Conservation (phyloP, 225 moss, liverwort and hornwort species). For the Antitrichia curtipendula region DNA sequence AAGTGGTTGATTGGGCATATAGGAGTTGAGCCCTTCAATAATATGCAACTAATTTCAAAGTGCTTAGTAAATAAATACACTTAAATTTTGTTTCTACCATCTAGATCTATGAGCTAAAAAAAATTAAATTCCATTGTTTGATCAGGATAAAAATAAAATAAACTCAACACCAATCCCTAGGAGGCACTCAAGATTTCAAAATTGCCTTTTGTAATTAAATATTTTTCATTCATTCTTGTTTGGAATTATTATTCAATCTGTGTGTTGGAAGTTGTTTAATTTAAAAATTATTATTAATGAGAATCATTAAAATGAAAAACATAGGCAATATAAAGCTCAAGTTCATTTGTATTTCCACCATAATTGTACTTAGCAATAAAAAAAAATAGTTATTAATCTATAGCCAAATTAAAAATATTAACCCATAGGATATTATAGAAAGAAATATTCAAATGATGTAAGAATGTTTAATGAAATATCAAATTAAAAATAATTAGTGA, state of each 20-base stretch:
- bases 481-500: background rate
- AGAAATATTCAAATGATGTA: background rate
- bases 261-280: fast-evolving
- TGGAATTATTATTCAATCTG: background rate
- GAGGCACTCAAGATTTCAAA: background rate
- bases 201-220: too few species aligned
- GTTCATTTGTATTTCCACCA: background rate
- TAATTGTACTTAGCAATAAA: background rate
- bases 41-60: background rate
- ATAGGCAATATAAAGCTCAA: too few species aligned
- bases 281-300: too few species aligned
- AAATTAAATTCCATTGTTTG: too few species aligned
- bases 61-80: background rate
- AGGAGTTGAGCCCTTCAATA: fast-evolving
- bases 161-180: too few species aligned
- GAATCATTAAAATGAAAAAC: background rate
- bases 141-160: background rate
- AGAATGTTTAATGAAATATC: background rate
- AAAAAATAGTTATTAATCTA: background rate
- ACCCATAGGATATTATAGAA: background rate
- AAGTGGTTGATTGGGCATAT: fast-evolving
- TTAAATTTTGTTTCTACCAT: too few species aligned
- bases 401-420: background rate
- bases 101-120: fast-evolving
- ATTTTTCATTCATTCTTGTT: background rate